phyloP scores from a whole-genome alignment of 1,284 basidiomycete species.

The Trametes sp. region DNA sequence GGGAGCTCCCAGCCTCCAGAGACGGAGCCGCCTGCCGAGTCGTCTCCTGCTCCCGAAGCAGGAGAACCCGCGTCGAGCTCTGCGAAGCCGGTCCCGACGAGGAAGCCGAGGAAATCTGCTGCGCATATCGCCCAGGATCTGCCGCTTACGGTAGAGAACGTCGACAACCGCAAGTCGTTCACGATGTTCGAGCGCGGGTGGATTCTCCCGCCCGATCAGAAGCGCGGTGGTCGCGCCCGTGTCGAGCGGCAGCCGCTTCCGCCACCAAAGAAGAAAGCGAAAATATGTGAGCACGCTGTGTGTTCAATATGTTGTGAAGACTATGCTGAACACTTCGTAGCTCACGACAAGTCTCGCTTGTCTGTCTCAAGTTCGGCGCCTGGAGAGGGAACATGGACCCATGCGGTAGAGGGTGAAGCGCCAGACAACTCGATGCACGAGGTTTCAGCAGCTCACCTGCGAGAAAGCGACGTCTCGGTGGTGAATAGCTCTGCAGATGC shows the following conservation, averaged over 20 bases:
- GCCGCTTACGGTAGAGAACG: slow-evolving; percentile 67
- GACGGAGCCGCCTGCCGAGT: slow-evolving; percentile 5
- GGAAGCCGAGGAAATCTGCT: slow-evolving; percentile 32
- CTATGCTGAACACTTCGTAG: not conserved
- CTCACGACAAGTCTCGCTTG: slow-evolving; percentile 43
- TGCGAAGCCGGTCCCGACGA: slow-evolving; percentile 18
- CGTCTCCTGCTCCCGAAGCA: slow-evolving; percentile 7
- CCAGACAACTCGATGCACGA: not conserved
- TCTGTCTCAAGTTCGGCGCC: slow-evolving; percentile 57
- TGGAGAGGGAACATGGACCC: slow-evolving; percentile 55
- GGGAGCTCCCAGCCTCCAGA: slow-evolving; percentile 14
- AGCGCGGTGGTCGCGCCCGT: slow-evolving; percentile 59
- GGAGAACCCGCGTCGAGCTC: slow-evolving; percentile 4
- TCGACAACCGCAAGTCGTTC: slow-evolving; percentile 81
- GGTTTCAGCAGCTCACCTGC: not conserved
- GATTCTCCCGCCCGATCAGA: slow-evolving; percentile 83
- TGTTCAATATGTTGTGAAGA: not conserved
- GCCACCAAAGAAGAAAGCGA: slow-evolving; percentile 57
- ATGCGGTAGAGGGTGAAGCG: not conserved
- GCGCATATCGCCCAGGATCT: slow-evolving; percentile 46
- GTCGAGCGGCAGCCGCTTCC: slow-evolving; percentile 52
- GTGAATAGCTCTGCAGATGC: not conserved
- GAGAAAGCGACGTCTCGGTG: not conserved
- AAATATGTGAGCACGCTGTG: slow-evolving; percentile 50
- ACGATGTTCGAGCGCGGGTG: slow-evolving; percentile 87